Evolutionary conservation across 139 green algal species (phyloP).

Genomic region (Desmodesmus armatus): DNA sequence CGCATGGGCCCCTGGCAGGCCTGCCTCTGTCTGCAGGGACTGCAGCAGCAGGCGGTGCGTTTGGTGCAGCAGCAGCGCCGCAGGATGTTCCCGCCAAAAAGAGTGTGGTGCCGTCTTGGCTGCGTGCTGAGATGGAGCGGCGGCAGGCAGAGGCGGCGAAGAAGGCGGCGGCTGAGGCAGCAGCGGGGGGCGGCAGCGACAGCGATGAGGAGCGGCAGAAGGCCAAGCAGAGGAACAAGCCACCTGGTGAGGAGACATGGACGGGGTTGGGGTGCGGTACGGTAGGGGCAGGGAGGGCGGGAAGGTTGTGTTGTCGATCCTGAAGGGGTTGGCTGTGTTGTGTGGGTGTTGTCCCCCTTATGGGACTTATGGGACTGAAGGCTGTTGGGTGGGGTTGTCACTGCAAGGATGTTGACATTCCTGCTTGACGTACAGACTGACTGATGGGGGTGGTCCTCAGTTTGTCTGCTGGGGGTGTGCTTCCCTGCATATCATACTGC

Average conservation of each 20-base stretch:
- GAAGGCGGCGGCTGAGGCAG: slow-evolving; percentile 11
- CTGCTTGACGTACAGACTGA: too few species aligned
- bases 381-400: too few species aligned
- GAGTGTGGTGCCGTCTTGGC: slow-evolving; percentile 11
- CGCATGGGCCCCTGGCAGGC: neutral
- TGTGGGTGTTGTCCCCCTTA: too few species aligned
- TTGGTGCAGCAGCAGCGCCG: neutral
- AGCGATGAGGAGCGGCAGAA: neutral
- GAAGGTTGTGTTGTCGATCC: too few species aligned
- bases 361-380: too few species aligned
- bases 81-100: neutral
- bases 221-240: neutral
- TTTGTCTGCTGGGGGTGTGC: too few species aligned
- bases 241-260: too few species aligned
- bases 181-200: neutral
- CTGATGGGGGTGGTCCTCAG: too few species aligned
- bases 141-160: slow-evolving; percentile 26
- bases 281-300: neutral
- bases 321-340: too few species aligned
- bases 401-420: too few species aligned
- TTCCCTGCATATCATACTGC: too few species aligned
- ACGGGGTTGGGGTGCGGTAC: neutral
- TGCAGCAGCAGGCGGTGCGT: neutral
- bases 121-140: neutral
- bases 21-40: neutral